Evolutionary conservation across 2,329 filamentous ascomycete species (phyloP).

Genomic region (Hortaea werneckii): DNA sequence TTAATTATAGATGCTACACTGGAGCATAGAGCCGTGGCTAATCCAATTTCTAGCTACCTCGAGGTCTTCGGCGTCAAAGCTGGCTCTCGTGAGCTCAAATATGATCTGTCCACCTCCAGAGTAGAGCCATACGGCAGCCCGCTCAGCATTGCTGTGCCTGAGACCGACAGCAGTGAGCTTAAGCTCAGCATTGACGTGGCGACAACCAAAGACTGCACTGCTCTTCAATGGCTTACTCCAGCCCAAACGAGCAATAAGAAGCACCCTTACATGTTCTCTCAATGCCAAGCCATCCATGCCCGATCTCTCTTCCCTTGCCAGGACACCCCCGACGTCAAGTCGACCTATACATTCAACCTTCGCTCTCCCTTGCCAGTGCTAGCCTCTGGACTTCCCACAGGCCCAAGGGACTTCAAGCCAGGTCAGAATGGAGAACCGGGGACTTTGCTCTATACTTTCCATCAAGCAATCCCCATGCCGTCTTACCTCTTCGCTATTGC

Average conservation of each 20-base stretch:
- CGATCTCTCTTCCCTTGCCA: constrained; percentile 93
- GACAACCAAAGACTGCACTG: constrained; percentile 82
- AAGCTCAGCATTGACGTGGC: constrained; percentile 39
- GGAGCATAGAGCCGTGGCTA: too few relatives aligned
- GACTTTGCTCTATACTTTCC: constrained; percentile 66
- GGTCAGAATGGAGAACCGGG: constrained; percentile 44
- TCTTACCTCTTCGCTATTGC: constrained; percentile 92
- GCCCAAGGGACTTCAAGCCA: constrained; percentile 41
- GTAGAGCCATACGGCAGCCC: constrained; percentile 66
- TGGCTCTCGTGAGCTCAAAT: constrained; percentile 54
- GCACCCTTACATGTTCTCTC: constrained; percentile 95
- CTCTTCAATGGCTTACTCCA: constrained; percentile 88
- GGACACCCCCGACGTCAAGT: constrained; percentile 95
- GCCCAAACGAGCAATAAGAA: constrained; percentile 92
- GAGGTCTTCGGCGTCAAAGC: constrained; percentile 63
- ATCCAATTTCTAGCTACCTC: constrained; percentile 45
- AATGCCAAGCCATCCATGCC: constrained; percentile 93
- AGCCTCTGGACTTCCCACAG: constrained; percentile 65
- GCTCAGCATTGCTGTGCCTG: constrained; percentile 48
- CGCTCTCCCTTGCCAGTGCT: constrained; percentile 81
- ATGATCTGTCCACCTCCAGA: constrained; percentile 57
- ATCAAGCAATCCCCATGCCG: constrained; percentile 86
- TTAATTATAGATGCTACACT: too few relatives aligned
- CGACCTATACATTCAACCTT: constrained; percentile 84
- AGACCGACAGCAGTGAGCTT: constrained; percentile 24